These are phyloP conservation scores for Globisporangium canariense DNA, from an alignment of 352 stramenopile species.

Conservation along the genomic window DNA sequence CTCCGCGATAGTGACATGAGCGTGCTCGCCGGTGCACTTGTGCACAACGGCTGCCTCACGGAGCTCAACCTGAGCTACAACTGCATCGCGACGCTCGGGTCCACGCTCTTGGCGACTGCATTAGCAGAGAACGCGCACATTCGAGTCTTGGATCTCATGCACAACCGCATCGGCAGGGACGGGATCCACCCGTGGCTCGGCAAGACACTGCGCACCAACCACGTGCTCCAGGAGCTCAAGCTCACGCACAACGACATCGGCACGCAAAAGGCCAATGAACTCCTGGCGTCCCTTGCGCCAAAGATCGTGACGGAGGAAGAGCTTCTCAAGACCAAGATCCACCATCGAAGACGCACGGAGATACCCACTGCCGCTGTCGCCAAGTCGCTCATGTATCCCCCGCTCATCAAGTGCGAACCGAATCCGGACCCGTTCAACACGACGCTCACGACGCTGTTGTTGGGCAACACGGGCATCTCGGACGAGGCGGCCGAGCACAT, in stretches of 20 bases:
- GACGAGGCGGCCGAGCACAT: constrained; percentile 45
- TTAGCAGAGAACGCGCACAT: constrained; percentile 40
- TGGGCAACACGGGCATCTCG: constrained; percentile 61
- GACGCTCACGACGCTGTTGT: constrained; percentile 46
- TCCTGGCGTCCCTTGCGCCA: constrained; percentile 45
- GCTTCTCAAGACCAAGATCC: constrained; percentile 50
- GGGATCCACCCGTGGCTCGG: constrained; percentile 64
- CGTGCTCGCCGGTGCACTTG: constrained; percentile 48
- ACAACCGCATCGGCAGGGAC: constrained; percentile 63
- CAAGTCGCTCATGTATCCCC: constrained; percentile 1
- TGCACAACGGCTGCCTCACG: constrained; percentile 43
- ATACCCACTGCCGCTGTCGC: constrained; percentile 15
- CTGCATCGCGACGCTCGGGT: constrained; percentile 45
- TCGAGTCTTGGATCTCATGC: constrained; percentile 50
- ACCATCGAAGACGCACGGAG: constrained; percentile 20
- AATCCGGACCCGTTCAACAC: constrained; percentile 43
- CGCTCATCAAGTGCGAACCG: background rate
- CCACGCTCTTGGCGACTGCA: constrained; percentile 47
- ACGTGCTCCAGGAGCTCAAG: constrained; percentile 41
- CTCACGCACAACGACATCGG: constrained; percentile 71
- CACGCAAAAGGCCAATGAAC: constrained; percentile 45
- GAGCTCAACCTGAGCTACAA: constrained; percentile 78
- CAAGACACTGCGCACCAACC: constrained; percentile 48
- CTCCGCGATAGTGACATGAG: constrained; percentile 49
- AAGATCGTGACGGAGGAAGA: constrained; percentile 43